Base-by-base conservation (phyloP, 495 filamentous ascomycete species). In the Cairneyella variabilis region DNA sequence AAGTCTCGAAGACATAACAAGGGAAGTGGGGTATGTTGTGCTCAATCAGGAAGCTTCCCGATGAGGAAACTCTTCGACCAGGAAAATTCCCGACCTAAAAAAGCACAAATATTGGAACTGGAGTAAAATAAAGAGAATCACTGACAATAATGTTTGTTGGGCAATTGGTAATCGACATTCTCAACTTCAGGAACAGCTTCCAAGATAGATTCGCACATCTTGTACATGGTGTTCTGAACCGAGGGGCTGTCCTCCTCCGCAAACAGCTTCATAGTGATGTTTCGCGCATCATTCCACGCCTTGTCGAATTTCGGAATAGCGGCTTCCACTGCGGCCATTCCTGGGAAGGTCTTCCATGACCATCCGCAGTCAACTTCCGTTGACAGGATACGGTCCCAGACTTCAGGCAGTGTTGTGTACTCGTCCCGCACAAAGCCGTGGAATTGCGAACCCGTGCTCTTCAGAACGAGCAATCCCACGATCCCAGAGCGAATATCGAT, bases 101-200 rank as follows among this genome's bases (percentile, higher is more conserved):
- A n/a, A n/a, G n/a, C n/a, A n/a, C n/a, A n/a, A n/a, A n/a, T n/a
- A n/a, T n/a, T n/a, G n/a, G n/a, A n/a, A n/a, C n/a, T n/a, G n/a
- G 12, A 20, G 32, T 45, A 47, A 52, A 47, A 54, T 53, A 18
- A 52, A 17, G 22, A 52, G 40, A 77, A 85, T 73, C 76, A 96
- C 91, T 86, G 72, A 97, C 97, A 98, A 72, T 96, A 98, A 69
- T 98, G 93, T 74, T 96, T 97, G 73, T 98, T 98, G 18, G 93
- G 93, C 65, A 98, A 74, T 11, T 83, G 78, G 64, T 96, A 97
- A 59, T 85, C 81, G 32, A 91, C 88, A 11, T 79, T 72, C 37
- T 88, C 82, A 9, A 90, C 78, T 67, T 83, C 72, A 25, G 89
- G 82, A 49, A 78, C 90, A 22, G 74, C 80, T 16, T 76, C 88